Conservation (phyloP, 441 rosid genomes). For the Capsella rubella region DNA sequence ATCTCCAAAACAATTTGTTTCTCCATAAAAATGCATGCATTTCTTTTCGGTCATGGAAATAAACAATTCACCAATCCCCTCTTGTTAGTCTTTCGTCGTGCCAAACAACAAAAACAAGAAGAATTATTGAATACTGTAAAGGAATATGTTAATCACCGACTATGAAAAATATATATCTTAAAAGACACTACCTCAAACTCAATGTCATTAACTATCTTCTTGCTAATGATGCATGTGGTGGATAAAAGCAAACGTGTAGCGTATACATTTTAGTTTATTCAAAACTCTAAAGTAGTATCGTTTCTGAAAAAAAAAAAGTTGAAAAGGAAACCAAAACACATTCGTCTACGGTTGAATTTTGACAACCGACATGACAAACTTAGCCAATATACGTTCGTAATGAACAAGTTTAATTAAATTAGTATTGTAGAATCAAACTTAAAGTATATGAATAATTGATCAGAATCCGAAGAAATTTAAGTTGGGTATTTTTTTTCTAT, state of each 20-base stretch:
- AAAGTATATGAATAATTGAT: background rate
- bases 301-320: background rate
- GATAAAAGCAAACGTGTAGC: background rate
- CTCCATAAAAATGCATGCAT: background rate
- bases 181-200: background rate
- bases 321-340: background rate
- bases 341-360: background rate
- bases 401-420: background rate
- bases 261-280: background rate
- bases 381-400: constrained; percentile 6
- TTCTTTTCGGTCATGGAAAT: background rate
- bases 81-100: background rate
- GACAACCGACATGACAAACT: background rate
- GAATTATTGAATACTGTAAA: background rate
- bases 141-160: constrained; percentile 17
- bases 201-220: background rate
- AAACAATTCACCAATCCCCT: background rate
- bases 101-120: background rate
- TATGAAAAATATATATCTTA: background rate
- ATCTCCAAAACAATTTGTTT: background rate
- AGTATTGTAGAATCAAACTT: background rate
- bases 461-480: background rate
- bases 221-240: background rate
- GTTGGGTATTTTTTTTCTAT: background rate
- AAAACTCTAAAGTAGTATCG: background rate